phyloP scores from a whole-genome alignment of 768 basidiomycete species.

The Wakefieldia striispora region DNA sequence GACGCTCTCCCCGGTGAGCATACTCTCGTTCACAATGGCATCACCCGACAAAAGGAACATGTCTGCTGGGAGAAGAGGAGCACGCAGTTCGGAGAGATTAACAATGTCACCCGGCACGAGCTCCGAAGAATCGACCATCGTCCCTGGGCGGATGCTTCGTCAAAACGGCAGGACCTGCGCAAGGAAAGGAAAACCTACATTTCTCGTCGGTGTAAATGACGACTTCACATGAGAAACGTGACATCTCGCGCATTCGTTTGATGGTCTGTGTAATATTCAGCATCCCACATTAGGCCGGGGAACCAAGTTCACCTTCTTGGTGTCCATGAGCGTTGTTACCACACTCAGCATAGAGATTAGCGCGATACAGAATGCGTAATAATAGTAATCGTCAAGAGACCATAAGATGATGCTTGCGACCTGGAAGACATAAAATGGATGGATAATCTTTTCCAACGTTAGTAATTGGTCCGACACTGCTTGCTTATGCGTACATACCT shows the following conservation, averaged over 20 bases:
- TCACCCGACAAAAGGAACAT: conserved; percentile 92
- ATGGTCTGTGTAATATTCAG: conserved; percentile 61
- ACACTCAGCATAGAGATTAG: conserved; percentile 87
- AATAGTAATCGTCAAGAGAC: conserved; percentile 94
- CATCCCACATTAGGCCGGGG: background rate
- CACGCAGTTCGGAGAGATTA: conserved; percentile 75
- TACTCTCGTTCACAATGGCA: conserved; percentile 97
- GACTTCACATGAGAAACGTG: conserved; percentile 79
- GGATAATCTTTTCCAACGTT: conserved; percentile 61
- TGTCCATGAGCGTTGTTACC: conserved; percentile 84
- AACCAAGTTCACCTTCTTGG: conserved; percentile 65
- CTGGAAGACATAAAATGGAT: conserved; percentile 99
- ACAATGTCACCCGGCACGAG: conserved; percentile 93
- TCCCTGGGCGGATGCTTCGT: conserved; percentile 48
- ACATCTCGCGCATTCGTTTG: conserved; percentile 93
- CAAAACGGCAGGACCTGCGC: background rate
- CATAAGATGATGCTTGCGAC: conserved; percentile 92
- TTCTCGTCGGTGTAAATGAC: conserved; percentile 63
- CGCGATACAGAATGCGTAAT: conserved; percentile 96
- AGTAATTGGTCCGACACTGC: background rate
- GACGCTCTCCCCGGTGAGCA: conserved; percentile 98
- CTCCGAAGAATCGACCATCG: conserved; percentile 64
- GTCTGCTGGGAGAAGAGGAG: conserved; percentile 83
- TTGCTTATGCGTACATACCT: conserved; percentile 50
- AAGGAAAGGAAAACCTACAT: conserved; percentile 49